Percentiles rank a stretch among this genome's conserved stretches.
These are phyloP conservation scores for Tephrocybe rancida DNA, from an alignment of 768 basidiomycete species.

Conservation along the genomic window DNA sequence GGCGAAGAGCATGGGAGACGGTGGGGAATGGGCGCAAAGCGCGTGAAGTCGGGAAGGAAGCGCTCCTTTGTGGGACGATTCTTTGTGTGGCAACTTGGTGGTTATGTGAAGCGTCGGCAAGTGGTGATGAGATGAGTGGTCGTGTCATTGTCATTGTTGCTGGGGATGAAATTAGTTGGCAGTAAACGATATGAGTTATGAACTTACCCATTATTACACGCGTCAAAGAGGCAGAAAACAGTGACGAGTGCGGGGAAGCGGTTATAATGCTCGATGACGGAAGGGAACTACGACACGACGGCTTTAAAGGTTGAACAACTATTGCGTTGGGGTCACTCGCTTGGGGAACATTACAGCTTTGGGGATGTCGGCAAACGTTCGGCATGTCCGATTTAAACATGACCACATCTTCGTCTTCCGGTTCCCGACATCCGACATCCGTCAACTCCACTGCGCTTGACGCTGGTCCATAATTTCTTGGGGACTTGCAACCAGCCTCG, in stretches of 20 bases:
- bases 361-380: constrained; percentile 22
- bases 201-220: constrained; percentile 40
- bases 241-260: constrained; percentile 4
- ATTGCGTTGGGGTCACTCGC: constrained; percentile 24
- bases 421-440: not conserved
- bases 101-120: constrained; percentile 46
- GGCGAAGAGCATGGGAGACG: constrained; percentile 47
- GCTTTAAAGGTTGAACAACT: constrained; percentile 29
- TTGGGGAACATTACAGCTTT: constrained; percentile 19
- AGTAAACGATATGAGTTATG: not conserved
- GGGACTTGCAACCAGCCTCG: constrained; percentile 2
- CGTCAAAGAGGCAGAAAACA: constrained; percentile 3
- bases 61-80: constrained; percentile 42
- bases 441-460: not conserved
- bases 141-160: constrained; percentile 50
- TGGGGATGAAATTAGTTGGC: constrained; percentile 17
- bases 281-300: constrained; percentile 1
- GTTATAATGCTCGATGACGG: constrained; percentile 9
- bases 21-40: constrained; percentile 79
- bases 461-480: not conserved
- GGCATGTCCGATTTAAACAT: constrained; percentile 11
- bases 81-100: constrained; percentile 29
- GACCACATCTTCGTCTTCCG: constrained; percentile 5
- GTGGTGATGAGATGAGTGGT: constrained; percentile 64
- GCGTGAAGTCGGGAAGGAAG: constrained; percentile 71